Percentiles rank a stretch among this genome's conserved stretches.
phyloP scores from a whole-genome alignment of 345 rosid species.

The Murraya paniculata region DNA sequence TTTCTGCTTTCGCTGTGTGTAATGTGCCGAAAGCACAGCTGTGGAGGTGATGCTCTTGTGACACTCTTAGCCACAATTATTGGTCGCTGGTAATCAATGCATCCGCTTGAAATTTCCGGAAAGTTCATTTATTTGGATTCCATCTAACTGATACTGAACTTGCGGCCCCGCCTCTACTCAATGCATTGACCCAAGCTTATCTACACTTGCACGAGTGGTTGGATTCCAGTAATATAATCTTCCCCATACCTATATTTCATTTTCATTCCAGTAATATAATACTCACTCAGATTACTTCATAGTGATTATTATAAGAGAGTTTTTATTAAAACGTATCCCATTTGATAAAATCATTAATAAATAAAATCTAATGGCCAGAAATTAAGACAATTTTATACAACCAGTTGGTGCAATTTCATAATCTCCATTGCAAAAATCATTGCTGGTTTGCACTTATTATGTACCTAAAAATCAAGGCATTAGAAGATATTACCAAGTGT shows the following conservation, averaged over 20 bases:
- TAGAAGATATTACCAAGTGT: not conserved
- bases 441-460: not conserved
- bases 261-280: not conserved
- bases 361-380: not conserved
- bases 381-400: not conserved
- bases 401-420: not conserved
- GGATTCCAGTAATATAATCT: conserved; percentile 5
- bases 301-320: no score
- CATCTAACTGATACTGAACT: not conserved
- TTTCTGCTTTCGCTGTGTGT: not conserved
- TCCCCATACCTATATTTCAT: no score
- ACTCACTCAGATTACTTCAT: not conserved
- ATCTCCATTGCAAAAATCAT: not conserved
- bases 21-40: not conserved
- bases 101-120: not conserved
- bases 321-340: not conserved
- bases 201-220: not conserved
- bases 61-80: not conserved
- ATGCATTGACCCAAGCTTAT: not conserved
- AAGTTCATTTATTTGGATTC: not conserved
- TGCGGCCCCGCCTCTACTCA: not conserved
- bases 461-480: not conserved
- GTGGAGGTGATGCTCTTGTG: not conserved
- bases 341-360: not conserved
- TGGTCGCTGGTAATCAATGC: not conserved